Base-by-base conservation (phyloP, 441 rosid species). In the Arabidopsis hybrid region DNA sequence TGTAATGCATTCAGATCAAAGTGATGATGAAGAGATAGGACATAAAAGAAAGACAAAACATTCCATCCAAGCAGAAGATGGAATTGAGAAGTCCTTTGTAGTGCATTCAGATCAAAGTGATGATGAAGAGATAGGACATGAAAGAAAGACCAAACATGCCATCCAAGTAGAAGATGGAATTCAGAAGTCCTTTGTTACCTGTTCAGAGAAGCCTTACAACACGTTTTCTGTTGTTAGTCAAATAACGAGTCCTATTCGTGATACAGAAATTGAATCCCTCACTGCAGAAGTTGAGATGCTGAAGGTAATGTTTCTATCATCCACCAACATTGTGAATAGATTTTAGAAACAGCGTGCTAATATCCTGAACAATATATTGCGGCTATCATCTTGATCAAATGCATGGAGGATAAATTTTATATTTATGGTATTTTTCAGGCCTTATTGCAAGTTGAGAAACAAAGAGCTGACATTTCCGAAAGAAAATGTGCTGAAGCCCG, bases 401-500 rank as follows among this genome's bases (percentile, higher is more conserved):
- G 49, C 31, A 72, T 72, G 47, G 32, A 65, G 60, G 52, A 69
- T 36, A 35, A 55, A 16, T 10, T 42, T 38, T 17, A 26, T 10
- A 8, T 42, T 64, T 56, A 8, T 29, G 35, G 12, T 45, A 59
- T 34, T 65, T 43, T 64, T 56, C 78, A 95, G 98, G 88, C 83
- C 68, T 72, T 85, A 84, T 67, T 90, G 85, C 69, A 59, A 69
- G 83, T 63, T 72, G 95, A 91, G 77, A 93, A 80, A 75, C 85
- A 83, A 83, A 85, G 96, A 85, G 97, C 96, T 61, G 95, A 92
- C 72, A 80, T 78, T 59, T 81, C 80, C 62, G 94, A 89, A 72
- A 87, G 81, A 74, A 87, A 85, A 79, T 86, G 81, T 55, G 73
- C 78, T 61, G 92, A 95, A 85, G 88, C 85, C 40, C 80, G 79